These are phyloP conservation scores for Xylariaceae sp. DNA, from an alignment of 2,329 filamentous ascomycete genomes.

Conservation along the genomic window DNA sequence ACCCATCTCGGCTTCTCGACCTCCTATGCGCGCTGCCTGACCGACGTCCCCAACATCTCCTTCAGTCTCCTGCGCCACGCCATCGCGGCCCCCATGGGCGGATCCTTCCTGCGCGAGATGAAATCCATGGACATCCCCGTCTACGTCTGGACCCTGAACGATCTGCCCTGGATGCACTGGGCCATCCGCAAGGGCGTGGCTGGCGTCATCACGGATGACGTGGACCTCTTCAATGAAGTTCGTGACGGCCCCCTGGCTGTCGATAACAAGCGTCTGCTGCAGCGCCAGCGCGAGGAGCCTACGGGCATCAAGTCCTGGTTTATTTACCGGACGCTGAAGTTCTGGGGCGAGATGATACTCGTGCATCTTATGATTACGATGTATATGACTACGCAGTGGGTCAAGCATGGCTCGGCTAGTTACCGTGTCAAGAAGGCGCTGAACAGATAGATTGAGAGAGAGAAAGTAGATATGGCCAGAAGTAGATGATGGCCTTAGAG, in stretches of 20 bases:
- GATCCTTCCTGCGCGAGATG: slow-evolving; percentile 59
- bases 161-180: slow-evolving; percentile 75
- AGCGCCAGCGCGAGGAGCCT: not conserved
- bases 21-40: slow-evolving; percentile 65
- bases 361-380: slow-evolving; percentile 15
- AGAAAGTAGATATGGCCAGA: too few species aligned
- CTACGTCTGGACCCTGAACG: slow-evolving; percentile 84
- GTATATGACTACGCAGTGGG: slow-evolving; percentile 13
- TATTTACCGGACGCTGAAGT: slow-evolving; percentile 6
- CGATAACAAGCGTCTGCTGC: too few species aligned
- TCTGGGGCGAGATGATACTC: slow-evolving; percentile 15
- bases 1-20: slow-evolving; percentile 65
- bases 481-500: too few species aligned
- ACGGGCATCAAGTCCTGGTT: not conserved
- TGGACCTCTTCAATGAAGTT: slow-evolving; percentile 60
- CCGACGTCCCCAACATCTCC: slow-evolving; percentile 58
- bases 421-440: slow-evolving; percentile 22
- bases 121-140: slow-evolving; percentile 53
- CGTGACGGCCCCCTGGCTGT: slow-evolving; percentile 34
- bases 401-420: slow-evolving; percentile 18
- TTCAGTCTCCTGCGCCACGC: slow-evolving; percentile 72
- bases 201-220: slow-evolving; percentile 83
- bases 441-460: slow-evolving; percentile 1
- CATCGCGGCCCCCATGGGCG: slow-evolving; percentile 63
- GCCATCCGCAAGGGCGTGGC: slow-evolving; percentile 62